phyloP scores from a whole-genome alignment of 2,329 filamentous ascomycete genomes.

The Teratosphaeria pseudoeucalypti region DNA sequence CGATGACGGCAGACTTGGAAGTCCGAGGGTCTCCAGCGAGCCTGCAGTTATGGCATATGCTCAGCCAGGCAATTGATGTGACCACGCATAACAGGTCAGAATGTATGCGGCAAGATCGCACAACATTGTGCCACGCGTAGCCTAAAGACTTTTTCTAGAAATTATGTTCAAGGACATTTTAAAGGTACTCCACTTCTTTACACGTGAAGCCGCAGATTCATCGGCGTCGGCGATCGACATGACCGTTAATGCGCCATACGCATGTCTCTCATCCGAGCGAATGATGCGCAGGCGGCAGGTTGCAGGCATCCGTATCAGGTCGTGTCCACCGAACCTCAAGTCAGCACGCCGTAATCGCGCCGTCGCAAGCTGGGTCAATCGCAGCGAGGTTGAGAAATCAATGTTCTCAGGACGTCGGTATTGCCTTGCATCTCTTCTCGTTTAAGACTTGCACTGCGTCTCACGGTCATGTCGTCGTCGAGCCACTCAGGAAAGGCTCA shows the following conservation, averaged over 20 bases:
- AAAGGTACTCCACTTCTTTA: too few relatives aligned
- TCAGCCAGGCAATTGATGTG: constrained; percentile 28
- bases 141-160: too few relatives aligned
- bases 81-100: background rate
- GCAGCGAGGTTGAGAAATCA: background rate
- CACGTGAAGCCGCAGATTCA: background rate
- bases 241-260: background rate
- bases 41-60: constrained; percentile 8
- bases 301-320: background rate
- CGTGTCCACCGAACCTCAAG: background rate
- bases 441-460: background rate
- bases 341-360: background rate
- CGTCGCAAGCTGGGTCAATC: background rate
- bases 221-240: background rate
- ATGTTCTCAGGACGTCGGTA: background rate
- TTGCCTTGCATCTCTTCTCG: background rate
- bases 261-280: too few relatives aligned
- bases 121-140: too few relatives aligned
- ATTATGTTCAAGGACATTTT: too few relatives aligned
- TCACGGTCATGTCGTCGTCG: background rate
- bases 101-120: too few relatives aligned
- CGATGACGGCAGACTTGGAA: constrained; percentile 4
- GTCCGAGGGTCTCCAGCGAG: constrained; percentile 5
- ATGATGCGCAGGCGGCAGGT: background rate
- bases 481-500: background rate